Evolutionary conservation across 495 filamentous ascomycete species (phyloP), one percentile per base, ranked within the genome.

Genomic region (Mytilinidion resinicola): DNA sequence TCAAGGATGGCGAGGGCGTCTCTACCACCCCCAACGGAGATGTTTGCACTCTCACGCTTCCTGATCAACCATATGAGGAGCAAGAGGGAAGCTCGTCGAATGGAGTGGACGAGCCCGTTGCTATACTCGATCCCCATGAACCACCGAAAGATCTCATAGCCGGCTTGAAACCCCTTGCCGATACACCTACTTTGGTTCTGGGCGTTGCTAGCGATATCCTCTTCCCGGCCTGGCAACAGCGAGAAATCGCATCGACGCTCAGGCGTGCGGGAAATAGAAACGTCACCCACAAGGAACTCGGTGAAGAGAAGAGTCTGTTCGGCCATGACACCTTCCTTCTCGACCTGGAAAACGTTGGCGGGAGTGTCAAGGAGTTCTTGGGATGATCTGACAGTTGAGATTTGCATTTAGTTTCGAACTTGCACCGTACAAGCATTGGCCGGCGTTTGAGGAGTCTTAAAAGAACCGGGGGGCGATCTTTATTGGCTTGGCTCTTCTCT

Each of bases 221-320:
- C 38, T 99, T 99, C 75, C 93, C 93, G 1, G 90, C 95, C 1
- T 99, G 93, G 92, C 93, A 99, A 73, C 93, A 99, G 76, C 82
- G 89, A 38, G 93, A 99, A 72, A 85, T 97, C 61, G 95, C 93
- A 2, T 83, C 90, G 67, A 87, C 95, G 1, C 73, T 99, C 62
- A 80, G 83, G 53, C 78, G 77, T 33, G 78, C 79, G 0, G 93
- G 95, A 1, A 97, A 96, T 64, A 73, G 78, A 54, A 82, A 74
- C 9, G 90, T 97, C 1, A 84, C 83, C 53, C 90, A 99, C 74
- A 79, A 90, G 9, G 95, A 99, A 70, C 74, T 97, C 30, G 93
- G 90, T 41, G 90, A 96, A 73, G 91, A 96, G 71, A 77, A 89
- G 57, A 95, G 90, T 52, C 63, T 95, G 57, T 99, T 97, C 68